These are phyloP conservation scores for Cercospora sp. DNA, from an alignment of 2,329 filamentous ascomycete genomes.

Conservation along the genomic window DNA sequence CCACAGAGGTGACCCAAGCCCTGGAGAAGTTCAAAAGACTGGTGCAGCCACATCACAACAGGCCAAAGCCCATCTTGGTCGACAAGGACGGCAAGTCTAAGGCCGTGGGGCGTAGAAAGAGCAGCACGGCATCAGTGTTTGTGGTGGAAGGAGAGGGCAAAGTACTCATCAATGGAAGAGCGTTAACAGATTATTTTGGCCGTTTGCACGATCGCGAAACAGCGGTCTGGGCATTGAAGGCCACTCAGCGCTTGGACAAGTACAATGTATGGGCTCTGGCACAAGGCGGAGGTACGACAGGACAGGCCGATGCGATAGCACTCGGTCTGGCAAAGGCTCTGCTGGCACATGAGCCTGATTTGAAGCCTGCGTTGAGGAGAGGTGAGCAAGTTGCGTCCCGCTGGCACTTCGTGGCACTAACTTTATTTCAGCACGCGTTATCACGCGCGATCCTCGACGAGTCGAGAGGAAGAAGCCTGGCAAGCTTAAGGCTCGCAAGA, in stretches of 20 bases:
- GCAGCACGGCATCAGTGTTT: constrained; percentile 79
- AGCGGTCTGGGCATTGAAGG: constrained; percentile 84
- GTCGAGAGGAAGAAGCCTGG: constrained; percentile 99
- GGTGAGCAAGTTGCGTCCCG: constrained; percentile 62
- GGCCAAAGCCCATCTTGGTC: constrained; percentile 63
- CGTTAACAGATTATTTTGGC: constrained; percentile 77
- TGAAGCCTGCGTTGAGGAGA: constrained; percentile 84
- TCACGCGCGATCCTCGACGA: constrained; percentile 84
- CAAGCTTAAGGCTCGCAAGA: constrained; percentile 95
- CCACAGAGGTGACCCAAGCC: constrained; percentile 65
- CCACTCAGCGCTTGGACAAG: constrained; percentile 82
- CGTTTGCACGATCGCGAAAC: constrained; percentile 93
- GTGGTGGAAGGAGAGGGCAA: constrained; percentile 92
- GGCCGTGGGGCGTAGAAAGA: constrained; percentile 83
- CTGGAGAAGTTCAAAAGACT: constrained; percentile 72
- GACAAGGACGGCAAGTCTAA: constrained; percentile 77
- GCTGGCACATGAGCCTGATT: constrained; percentile 83
- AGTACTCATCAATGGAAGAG: constrained; percentile 85
- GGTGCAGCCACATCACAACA: constrained; percentile 69
- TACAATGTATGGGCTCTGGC: constrained; percentile 94
- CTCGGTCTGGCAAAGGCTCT: constrained; percentile 86
- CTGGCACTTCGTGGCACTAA: background rate
- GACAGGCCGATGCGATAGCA: constrained; percentile 92
- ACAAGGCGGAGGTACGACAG: constrained; percentile 84
- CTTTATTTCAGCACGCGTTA: constrained; percentile 72